Conservation (phyloP, 2,329 filamentous ascomycete species). For the Decorospora gaudefroyi region DNA sequence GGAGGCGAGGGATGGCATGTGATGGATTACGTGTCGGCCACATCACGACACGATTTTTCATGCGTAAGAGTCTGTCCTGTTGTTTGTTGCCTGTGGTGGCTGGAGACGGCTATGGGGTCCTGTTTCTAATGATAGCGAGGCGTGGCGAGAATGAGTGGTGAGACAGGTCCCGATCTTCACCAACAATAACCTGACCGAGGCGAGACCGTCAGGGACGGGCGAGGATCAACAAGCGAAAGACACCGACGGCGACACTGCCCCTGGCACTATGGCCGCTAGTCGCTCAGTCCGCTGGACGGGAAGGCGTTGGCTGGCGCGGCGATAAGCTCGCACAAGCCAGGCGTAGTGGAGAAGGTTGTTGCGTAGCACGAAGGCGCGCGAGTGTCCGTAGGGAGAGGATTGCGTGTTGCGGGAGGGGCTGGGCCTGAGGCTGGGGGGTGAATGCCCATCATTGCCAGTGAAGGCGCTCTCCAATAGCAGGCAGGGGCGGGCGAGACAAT, state of each 20-base stretch:
- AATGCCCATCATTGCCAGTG: background rate
- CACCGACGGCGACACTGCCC: slow-evolving; percentile 11
- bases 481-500: background rate
- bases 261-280: slow-evolving; percentile 14
- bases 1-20: no score
- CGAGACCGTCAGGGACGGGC: slow-evolving; percentile 4
- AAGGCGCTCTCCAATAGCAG: slow-evolving; percentile 1
- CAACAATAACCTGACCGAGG: slow-evolving; percentile 3
- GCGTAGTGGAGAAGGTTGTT: slow-evolving; percentile 16
- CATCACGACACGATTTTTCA: no score
- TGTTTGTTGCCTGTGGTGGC: no score
- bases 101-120: no score
- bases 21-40: no score
- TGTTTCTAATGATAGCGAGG: background rate
- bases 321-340: slow-evolving; percentile 21
- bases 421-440: background rate
- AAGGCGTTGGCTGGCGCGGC: slow-evolving; percentile 19
- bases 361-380: slow-evolving; percentile 18
- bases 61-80: no score
- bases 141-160: slow-evolving; percentile 1
- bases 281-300: slow-evolving; percentile 12
- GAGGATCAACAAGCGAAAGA: slow-evolving; percentile 5
- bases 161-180: slow-evolving; percentile 4
- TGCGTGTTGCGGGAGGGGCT: background rate
- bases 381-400: background rate